Conservation (phyloP, 164 flowering plant species). For the Platanus orientalis region DNA sequence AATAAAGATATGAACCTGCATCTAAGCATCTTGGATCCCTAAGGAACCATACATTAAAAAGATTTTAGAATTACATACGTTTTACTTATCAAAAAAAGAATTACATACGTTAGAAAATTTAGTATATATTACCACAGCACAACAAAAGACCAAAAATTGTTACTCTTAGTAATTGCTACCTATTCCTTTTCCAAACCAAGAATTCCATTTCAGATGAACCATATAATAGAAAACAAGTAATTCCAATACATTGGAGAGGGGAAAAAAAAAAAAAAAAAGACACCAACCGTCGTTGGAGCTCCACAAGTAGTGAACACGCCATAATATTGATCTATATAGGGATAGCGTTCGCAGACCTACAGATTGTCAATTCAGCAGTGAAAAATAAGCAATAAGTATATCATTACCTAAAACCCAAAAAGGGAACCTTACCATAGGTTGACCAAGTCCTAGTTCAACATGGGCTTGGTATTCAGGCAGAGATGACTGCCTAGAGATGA, state of each 20-base stretch:
- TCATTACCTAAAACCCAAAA: not conserved
- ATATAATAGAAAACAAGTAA: not conserved
- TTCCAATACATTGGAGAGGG: not conserved
- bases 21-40: no score
- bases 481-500: constrained; percentile 34
- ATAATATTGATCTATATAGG: constrained; percentile 50
- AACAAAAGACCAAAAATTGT: no score
- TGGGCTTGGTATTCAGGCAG: constrained; percentile 32
- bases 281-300: constrained; percentile 50
- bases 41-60: no score
- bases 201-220: not conserved
- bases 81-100: no score
- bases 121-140: no score
- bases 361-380: not conserved
- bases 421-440: constrained; percentile 44
- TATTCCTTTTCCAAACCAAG: no score
- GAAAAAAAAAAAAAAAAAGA: no score
- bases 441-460: constrained; percentile 59
- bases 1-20: no score
- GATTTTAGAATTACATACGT: no score
- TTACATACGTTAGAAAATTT: no score
- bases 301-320: constrained; percentile 58
- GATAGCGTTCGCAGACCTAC: constrained; percentile 52
- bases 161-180: no score
- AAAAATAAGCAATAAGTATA: constrained; percentile 12